Evolutionary conservation across 129 eudicot genomes (phyloP).

Genomic region (carrot (Daucus carota)): DNA sequence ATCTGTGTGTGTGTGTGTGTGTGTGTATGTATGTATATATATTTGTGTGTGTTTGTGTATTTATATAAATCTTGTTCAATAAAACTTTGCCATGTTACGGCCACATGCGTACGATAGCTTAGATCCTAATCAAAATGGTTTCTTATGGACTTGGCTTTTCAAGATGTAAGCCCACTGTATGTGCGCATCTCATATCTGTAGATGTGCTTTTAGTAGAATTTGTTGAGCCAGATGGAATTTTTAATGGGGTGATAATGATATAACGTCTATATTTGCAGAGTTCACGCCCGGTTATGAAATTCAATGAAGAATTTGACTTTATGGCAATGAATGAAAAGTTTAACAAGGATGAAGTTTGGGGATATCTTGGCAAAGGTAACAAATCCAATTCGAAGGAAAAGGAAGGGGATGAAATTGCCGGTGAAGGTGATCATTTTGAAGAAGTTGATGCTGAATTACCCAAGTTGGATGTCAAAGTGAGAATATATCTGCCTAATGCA

Average conservation of each 20-base stretch:
- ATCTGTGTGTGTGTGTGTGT: too few relatives aligned
- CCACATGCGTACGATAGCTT: neutral
- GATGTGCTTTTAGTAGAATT: neutral
- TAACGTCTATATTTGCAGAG: conserved; percentile 7
- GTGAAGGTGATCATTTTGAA: conserved; percentile 45
- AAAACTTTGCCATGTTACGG: neutral
- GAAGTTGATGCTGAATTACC: conserved; percentile 20
- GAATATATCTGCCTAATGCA: neutral
- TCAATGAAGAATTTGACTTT: conserved; percentile 39
- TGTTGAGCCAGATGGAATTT: neutral
- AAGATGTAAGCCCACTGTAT: neutral
- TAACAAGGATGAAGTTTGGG: conserved; percentile 49
- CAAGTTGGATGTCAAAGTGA: conserved; percentile 24
- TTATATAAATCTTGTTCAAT: neutral
- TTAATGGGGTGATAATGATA: neutral
- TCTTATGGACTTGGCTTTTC: too few relatives aligned
- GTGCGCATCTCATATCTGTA: neutral
- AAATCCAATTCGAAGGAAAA: conserved; percentile 29
- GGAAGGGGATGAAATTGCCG: conserved; percentile 16
- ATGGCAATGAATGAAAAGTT: conserved; percentile 42
- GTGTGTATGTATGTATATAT: too few relatives aligned
- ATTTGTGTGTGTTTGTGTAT: too few relatives aligned
- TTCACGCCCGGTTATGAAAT: conserved; percentile 12
- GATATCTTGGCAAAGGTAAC: conserved; percentile 33
- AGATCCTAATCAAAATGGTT: neutral